Conservation (phyloP, 2,329 filamentous ascomycete genomes). For the Pseudocercospora musae region DNA sequence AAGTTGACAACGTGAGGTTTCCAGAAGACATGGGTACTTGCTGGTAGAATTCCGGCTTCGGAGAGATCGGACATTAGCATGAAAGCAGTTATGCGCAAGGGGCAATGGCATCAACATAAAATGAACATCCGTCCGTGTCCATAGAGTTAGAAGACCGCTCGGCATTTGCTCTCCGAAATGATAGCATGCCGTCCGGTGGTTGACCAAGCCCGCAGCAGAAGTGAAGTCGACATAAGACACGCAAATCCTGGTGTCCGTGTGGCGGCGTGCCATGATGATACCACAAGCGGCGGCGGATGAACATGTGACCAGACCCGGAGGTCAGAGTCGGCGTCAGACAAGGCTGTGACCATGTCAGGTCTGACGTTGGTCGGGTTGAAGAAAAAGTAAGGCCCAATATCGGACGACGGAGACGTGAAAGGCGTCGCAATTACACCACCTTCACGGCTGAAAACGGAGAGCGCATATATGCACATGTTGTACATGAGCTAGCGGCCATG, state of each 20-base stretch:
- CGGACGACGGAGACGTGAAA: background rate
- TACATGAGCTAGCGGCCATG: background rate
- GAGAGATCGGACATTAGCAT: background rate
- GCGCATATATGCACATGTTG: slow-evolving; percentile 1
- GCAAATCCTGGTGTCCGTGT: background rate
- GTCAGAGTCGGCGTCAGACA: background rate
- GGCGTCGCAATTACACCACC: background rate
- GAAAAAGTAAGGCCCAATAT: background rate
- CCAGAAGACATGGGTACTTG: background rate
- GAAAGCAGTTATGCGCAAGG: background rate
- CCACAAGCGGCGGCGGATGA: background rate
- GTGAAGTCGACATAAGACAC: background rate
- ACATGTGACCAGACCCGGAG: background rate
- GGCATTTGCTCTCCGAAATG: background rate
- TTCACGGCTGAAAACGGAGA: background rate
- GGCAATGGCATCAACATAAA: background rate
- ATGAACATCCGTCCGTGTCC: background rate
- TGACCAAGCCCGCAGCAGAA: background rate
- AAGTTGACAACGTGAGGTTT: background rate
- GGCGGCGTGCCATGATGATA: background rate
- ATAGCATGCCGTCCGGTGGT: background rate
- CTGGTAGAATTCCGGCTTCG: background rate
- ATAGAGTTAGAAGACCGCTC: background rate
- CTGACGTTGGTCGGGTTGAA: background rate
- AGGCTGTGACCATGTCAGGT: slow-evolving; percentile 1